phyloP scores from a whole-genome alignment of 495 filamentous ascomycete genomes.

The Apodospora peruviana region DNA sequence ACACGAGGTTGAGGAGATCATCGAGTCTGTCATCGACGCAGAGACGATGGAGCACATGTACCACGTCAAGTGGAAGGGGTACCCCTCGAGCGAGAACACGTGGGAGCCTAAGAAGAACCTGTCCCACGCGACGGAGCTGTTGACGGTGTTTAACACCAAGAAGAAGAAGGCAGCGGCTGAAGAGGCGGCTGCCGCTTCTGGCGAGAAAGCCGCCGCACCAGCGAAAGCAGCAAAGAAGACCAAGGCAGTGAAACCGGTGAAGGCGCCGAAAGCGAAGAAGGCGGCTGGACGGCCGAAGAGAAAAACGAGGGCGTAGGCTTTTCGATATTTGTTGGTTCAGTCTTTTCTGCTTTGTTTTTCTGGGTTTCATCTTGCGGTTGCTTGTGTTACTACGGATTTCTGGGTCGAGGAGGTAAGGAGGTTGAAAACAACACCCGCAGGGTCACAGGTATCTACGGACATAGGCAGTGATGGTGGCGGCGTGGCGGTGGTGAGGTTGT shows the following conservation, averaged over 20 bases:
- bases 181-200: slow-evolving; percentile 4
- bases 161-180: slow-evolving; percentile 4
- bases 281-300: slow-evolving; percentile 3
- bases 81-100: slow-evolving; percentile 24
- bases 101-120: slow-evolving; percentile 40
- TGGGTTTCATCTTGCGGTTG: background rate
- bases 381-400: background rate
- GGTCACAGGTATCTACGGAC: no score
- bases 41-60: slow-evolving; percentile 30
- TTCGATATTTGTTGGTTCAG: background rate
- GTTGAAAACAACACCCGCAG: background rate
- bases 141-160: slow-evolving; percentile 24
- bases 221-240: background rate
- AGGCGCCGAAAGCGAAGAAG: slow-evolving; percentile 12
- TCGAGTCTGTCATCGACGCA: slow-evolving; percentile 24
- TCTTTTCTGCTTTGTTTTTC: no score
- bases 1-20: slow-evolving; percentile 35
- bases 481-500: no score
- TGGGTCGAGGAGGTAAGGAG: no score
- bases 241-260: slow-evolving; percentile 5
- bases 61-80: slow-evolving; percentile 39
- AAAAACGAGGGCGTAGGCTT: slow-evolving; percentile 3
- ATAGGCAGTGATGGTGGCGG: no score
- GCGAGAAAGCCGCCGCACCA: background rate
- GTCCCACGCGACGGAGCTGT: slow-evolving; percentile 13